phyloP scores from a whole-genome alignment of 75 land plant species.

The Pinus albicaulis region DNA sequence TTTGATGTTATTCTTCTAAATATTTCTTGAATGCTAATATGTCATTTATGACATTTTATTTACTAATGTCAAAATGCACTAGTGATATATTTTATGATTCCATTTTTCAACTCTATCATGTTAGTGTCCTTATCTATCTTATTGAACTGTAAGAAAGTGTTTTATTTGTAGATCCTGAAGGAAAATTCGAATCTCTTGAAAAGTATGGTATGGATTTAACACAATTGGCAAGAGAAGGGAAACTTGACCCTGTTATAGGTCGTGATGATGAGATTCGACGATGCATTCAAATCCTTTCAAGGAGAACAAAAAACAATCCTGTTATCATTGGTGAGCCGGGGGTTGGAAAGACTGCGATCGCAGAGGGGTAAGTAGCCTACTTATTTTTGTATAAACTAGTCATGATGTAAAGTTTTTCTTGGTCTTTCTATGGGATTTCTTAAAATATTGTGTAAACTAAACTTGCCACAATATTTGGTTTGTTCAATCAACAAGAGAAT shows the following conservation, averaged over 20 bases:
- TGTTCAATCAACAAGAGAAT: not conserved
- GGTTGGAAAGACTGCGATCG: slow-evolving; percentile 93
- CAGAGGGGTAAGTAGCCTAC: slow-evolving; percentile 60
- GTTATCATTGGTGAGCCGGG: slow-evolving; percentile 94
- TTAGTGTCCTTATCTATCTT: not conserved
- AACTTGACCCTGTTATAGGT: slow-evolving; percentile 92
- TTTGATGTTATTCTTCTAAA: too few species aligned
- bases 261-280: slow-evolving; percentile 91
- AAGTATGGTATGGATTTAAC: slow-evolving; percentile 86
- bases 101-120: not conserved
- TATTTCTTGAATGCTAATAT: too few species aligned
- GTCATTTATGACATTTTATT: not conserved
- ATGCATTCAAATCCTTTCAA: slow-evolving; percentile 78
- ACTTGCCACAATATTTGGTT: not conserved
- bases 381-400: too few species aligned
- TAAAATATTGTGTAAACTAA: not conserved
- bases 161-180: slow-evolving; percentile 66
- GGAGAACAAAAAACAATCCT: slow-evolving; percentile 95
- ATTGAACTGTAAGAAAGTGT: not conserved
- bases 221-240: slow-evolving; percentile 70
- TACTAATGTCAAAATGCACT: not conserved
- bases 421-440: too few species aligned
- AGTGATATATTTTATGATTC: not conserved
- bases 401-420: too few species aligned
- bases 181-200: slow-evolving; percentile 79